Conservation (phyloP, 106 monocot genomes). For the Hemerocallis citrina region DNA sequence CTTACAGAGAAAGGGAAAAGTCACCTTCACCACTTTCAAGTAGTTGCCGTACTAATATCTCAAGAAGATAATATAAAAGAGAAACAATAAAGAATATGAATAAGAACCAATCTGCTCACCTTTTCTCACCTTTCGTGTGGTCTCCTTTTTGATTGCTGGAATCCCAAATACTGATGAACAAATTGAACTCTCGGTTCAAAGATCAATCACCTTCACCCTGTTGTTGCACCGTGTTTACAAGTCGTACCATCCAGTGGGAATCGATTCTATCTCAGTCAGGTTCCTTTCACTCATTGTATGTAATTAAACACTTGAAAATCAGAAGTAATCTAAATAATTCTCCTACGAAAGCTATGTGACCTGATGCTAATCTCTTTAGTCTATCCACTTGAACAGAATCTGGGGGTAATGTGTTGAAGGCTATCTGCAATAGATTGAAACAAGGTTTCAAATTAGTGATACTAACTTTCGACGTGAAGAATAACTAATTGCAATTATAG, state of each 20-base stretch:
- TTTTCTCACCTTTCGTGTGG: background rate
- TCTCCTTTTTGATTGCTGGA: conserved; percentile 7
- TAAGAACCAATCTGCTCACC: conserved; percentile 11
- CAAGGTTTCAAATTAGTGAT: background rate
- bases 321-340: too few species aligned
- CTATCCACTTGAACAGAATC: background rate
- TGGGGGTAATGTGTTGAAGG: background rate
- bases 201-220: background rate
- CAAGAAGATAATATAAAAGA: conserved; percentile 1
- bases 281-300: too few species aligned
- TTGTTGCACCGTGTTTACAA: background rate
- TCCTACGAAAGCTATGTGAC: conserved; percentile 6
- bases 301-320: too few species aligned
- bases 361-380: background rate
- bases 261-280: background rate
- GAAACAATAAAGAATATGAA: conserved; percentile 12
- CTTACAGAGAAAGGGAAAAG: too few species aligned
- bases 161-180: conserved; percentile 10
- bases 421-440: background rate
- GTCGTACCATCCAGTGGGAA: background rate
- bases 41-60: background rate
- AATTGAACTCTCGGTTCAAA: conserved; percentile 1
- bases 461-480: background rate
- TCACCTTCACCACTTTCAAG: background rate
- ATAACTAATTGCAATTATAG: background rate